Evolutionary conservation across 2,329 filamentous ascomycete genomes (phyloP), one percentile per base, ranked within the genome.

Genomic region (Blastomyces emzantsi): DNA sequence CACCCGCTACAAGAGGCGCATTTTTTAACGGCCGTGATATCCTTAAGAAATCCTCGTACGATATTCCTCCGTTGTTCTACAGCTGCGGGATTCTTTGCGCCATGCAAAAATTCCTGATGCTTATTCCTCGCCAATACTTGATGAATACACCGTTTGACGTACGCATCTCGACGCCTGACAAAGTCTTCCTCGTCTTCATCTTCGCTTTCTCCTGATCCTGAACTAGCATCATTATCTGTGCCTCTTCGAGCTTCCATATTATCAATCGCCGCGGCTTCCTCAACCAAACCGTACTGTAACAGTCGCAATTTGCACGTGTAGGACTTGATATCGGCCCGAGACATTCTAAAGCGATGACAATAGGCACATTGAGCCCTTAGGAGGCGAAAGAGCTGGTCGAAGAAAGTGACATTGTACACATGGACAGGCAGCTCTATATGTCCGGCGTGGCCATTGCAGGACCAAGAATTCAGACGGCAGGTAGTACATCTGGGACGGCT

Each of bases 401-500:
- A 89, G 73, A 97, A 97, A 1, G 92, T 89, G n/a, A 93, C 90
- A 76, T 99, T 93, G 75, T 97, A 99, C 61, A 97, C 90, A 57
- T 90, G 90, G 15, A 92, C 88, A 17, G 94, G 92, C 15, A 99
- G 86, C 70, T 97, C 91, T 74, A 99, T 96, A 73, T 99, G 94
- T 62, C 94, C 95, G 65, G 89, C 85, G 79, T 99, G 95, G 64
- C 95, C 95, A 7, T 93, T 91, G 74, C 95, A 99, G 70, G 85
- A 85, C 72, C 87, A 84, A 66, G 87, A 87, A 72, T 87, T 89
- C 68, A 96, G 83, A 69, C 93, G 90, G 79, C 94, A 99, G 75
- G 94, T 99, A 70, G 91, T 84, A 79, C 94, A 99, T 73, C 91
- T 96, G 69, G 64, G 51, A 65, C 17, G 65, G 67, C 54, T 69